Percentiles rank a stretch among this genome's conserved stretches.
Evolutionary conservation across 768 basidiomycete species (phyloP).

Genomic region (Suillus placidus): DNA sequence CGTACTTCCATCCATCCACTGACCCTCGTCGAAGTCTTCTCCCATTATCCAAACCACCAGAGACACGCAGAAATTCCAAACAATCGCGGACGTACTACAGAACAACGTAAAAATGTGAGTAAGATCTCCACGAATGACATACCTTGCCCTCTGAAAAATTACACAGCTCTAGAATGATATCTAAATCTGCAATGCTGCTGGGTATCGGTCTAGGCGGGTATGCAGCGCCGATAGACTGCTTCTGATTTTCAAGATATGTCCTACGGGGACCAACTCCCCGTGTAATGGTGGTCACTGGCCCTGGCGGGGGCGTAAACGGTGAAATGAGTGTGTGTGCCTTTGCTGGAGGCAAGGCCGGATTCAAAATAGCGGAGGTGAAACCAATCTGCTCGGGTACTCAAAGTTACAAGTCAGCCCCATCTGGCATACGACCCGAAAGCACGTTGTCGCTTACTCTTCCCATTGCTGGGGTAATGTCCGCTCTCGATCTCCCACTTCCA

Average conservation of each 20-base stretch:
- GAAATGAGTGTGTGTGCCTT: constrained; percentile 49
- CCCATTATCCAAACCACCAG: constrained; percentile 81
- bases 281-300: constrained; percentile 46
- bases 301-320: constrained; percentile 48
- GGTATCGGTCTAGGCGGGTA: constrained; percentile 85
- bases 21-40: constrained; percentile 71
- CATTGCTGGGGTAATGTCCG: constrained; percentile 83
- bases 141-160: constrained; percentile 79
- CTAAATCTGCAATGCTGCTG: constrained; percentile 86
- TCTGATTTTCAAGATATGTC: constrained; percentile 70
- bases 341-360: constrained; percentile 67
- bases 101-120: constrained; percentile 5
- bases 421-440: constrained; percentile 10
- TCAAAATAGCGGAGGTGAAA: constrained; percentile 53
- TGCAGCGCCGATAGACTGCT: constrained; percentile 59
- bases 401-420: constrained; percentile 1
- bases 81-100: constrained; percentile 92
- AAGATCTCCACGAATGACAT: constrained; percentile 11
- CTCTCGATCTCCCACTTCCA: constrained; percentile 94
- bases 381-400: constrained; percentile 69
- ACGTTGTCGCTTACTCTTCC: constrained; percentile 55
- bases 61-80: constrained; percentile 83
- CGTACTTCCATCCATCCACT: constrained; percentile 78
- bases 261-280: constrained; percentile 75
- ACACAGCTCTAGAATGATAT: constrained; percentile 84